Base-by-base conservation (phyloP, 306 rosid species). In the Crotalaria pallida region DNA sequence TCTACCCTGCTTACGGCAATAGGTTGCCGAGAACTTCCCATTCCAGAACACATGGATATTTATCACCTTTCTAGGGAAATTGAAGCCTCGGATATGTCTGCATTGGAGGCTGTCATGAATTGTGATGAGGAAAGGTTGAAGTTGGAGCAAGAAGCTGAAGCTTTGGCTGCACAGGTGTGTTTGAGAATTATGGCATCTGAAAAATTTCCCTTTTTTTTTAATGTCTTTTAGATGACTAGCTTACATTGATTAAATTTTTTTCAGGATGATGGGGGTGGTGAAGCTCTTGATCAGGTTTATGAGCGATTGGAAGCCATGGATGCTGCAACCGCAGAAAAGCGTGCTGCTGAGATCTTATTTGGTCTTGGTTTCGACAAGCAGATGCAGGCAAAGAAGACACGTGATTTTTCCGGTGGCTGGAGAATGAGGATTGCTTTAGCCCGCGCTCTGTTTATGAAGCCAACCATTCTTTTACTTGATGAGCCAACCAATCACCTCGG, bases 361-460 rank as follows among this genome's bases (percentile, higher is more conserved):
- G 99, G 99, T 51, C 97, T 95, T 73, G 99, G 99, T 23, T 95
- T 95, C 81, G 51, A 84, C 88, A 95, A 91, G 85, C 78, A 80
- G 85, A 95, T 95, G 99, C 99, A 95, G 72, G 86, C 85, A 23
- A 91, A 91, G 89, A 91, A 86, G 79, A 95, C 97, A 0, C 75
- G 88, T 12, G 99, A 95, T 79, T 95, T 95, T 81, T 95, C 99
- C 48, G 99, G 99, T 82, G 99, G 99, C 56, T 95, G 99, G 99
- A 95, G 99, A 65, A 95, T 95, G 99, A 91, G 99, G 78, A 95
- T 95, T 79, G 97, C 97, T 47, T 81, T 95, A 73, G 99, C 97
- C 24, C 92, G 97, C 26, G 97, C 99, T 34, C 76, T 95, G 3
- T 95, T 95, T 79, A 95, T 95, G 75, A 95, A 95, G 13, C 99